Evolutionary conservation across 2,329 filamentous ascomycete genomes (phyloP), one percentile per base, ranked within the genome.

Genomic region (Botrytis galanthina): DNA sequence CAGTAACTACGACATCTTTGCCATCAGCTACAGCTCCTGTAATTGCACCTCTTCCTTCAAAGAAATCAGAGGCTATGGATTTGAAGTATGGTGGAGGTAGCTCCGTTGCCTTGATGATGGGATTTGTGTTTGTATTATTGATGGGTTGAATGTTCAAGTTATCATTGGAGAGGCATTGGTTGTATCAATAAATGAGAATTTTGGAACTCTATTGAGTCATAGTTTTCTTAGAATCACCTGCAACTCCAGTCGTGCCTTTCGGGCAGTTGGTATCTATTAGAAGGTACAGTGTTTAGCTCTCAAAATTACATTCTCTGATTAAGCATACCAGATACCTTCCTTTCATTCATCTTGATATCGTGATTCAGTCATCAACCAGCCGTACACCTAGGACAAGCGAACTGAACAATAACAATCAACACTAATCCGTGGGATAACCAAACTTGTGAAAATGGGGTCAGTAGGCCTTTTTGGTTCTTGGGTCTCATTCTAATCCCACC

Each of bases 111-210:
- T 72, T 72, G 51, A 60, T 72, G 32, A 67, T 51, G 39, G 62
- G 62, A 32, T 46, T 72, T 29, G 29, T 72, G 22, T 69, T 72
- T 68, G 48, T 72, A 44, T 5, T 72, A 32, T 37, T 68, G 62
- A 69, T 61, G 62, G 48, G 29, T n/a, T 72, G 35, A 66, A 48
- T 12, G 16, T 59, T 12, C 8, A 18, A 18, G 9, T 20, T 42
- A 26, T 20, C 22, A 14, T 44, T 32, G 20, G 18, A n/a, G 16
- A n/a, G 37, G 46, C 5, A 32, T 10, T 20, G 37, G 26, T 46
- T 26, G 54, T 57, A 57, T 69, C n/a, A 18, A 69, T 42, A 42
- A 16, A n/a, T 14, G 32, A 20, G 4, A 32, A 29, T 68, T 42
- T 68, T 57, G 66, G n/a, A 57, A 39, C 48, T 68, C 48, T 37